Evolutionary conservation across 179 eudicot species (phyloP), one percentile per base, ranked within the genome.

Genomic region (Silene vulgaris): DNA sequence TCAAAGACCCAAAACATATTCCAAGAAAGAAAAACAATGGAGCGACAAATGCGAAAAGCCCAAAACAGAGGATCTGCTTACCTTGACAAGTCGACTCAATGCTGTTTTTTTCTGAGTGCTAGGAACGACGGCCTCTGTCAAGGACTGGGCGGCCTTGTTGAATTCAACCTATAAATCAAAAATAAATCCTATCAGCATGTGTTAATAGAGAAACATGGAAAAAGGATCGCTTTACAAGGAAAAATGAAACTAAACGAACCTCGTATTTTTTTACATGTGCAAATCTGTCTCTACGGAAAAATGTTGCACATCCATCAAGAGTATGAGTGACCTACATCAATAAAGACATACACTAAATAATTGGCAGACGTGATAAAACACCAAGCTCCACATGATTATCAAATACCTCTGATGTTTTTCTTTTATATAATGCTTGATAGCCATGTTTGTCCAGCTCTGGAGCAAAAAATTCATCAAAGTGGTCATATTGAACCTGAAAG

Each of bases 361-460:
- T 57, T 40, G 69, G 66, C 8, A 16, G 40, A 21, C 68, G 43
- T 54, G 11, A 45, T 62, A 59, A 61, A 52, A 21, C 20, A 59
- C n/a, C 23, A 50, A 26, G 5, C 17, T 35, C 63, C 19, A 59
- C 32, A 30, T 60, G 69, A 71, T 73, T 8, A 26, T 69, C 59
- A 61, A 17, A 70, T 73, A 95, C 99, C 96, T 95, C 99, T 19
- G 96, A 79, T 68, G 99, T 90, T 83, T 87, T 92, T 70, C 90
- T 83, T 83, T 90, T 92, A 74, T 87, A 95, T 1, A 92, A 81
- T 73, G 97, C 97, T 81, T 95, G 93, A 78, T 95, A 95, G 57
- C 97, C 99, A 86, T 95, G 97, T 84, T 90, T 95, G 77, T 93
- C 99, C 76, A 95, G 89, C 84, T 92, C 99, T 30, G 97, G 99